Percentiles rank a stretch among this genome's conserved stretches.
Conservation (phyloP, 2,329 filamentous ascomycete species). For the Calonectria leucothoes region DNA sequence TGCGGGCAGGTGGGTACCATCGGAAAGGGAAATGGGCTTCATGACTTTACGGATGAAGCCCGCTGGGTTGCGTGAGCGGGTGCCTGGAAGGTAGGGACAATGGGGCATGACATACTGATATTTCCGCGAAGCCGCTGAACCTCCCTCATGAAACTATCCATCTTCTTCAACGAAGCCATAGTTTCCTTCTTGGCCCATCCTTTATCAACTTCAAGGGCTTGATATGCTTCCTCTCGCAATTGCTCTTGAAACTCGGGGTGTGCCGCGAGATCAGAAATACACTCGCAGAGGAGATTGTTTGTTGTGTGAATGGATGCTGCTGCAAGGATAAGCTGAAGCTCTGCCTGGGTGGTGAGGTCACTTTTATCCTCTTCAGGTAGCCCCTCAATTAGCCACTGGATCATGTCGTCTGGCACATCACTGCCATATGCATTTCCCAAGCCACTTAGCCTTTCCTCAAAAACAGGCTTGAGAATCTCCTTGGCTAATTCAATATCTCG, state of each 20-base stretch:
- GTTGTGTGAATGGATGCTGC: constrained; percentile 60
- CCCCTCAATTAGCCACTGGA: constrained; percentile 58
- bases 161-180: constrained; percentile 57
- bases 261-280: constrained; percentile 62
- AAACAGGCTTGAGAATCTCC: constrained; percentile 57
- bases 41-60: constrained; percentile 59
- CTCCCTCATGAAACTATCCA: constrained; percentile 63
- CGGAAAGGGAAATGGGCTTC: constrained; percentile 57
- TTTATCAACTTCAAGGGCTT: constrained; percentile 54
- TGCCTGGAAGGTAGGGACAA: not conserved
- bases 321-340: constrained; percentile 57
- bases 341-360: constrained; percentile 52
- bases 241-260: constrained; percentile 60
- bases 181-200: constrained; percentile 56
- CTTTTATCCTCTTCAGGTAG: constrained; percentile 52
- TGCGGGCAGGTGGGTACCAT: constrained; percentile 56
- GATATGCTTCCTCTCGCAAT: constrained; percentile 60
- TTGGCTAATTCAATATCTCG: constrained; percentile 56
- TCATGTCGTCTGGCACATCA: constrained; percentile 53
- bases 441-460: constrained; percentile 58
- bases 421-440: constrained; percentile 52
- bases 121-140: constrained; percentile 54
- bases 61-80: constrained; percentile 44
- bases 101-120: constrained; percentile 50
- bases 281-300: constrained; percentile 58